These are phyloP conservation scores for Blastobotrys raffinosifermentans DNA, from an alignment of 1,139 yeast species.

Conservation along the genomic window DNA sequence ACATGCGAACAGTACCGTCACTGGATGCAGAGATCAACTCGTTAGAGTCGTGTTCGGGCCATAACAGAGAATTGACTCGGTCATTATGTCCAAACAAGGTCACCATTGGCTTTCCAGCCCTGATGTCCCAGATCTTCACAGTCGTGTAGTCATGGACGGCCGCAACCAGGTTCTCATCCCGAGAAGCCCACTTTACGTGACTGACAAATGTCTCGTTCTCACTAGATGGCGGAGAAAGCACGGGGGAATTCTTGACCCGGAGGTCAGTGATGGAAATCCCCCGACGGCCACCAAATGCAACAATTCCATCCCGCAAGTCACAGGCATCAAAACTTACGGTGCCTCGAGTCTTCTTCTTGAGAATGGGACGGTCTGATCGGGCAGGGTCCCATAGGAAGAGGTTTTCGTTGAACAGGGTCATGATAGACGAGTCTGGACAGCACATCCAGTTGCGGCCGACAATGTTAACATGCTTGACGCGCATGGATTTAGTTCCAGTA, in stretches of 20 bases:
- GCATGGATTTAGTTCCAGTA: conserved; percentile 20
- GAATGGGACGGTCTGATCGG: conserved; percentile 47
- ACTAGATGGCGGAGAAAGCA: conserved; percentile 43
- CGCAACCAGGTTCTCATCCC: conserved; percentile 56
- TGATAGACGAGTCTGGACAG: conserved; percentile 40
- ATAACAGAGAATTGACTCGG: conserved; percentile 50
- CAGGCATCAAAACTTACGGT: conserved; percentile 49
- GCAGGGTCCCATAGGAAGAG: conserved; percentile 69
- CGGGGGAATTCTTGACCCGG: conserved; percentile 39
- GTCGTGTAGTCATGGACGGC: conserved; percentile 58
- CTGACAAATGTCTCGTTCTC: conserved; percentile 35
- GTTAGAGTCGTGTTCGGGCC: conserved; percentile 44
- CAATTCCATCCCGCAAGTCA: conserved; percentile 42
- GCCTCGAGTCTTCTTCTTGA: conserved; percentile 50
- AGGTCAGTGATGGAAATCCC: conserved; percentile 69
- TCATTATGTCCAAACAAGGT: conserved; percentile 54
- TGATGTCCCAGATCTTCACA: conserved; percentile 69
- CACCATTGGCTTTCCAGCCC: conserved; percentile 48
- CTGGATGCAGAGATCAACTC: conserved; percentile 61
- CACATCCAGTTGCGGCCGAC: conserved; percentile 39
- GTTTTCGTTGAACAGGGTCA: conserved; percentile 57
- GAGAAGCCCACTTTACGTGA: conserved; percentile 57
- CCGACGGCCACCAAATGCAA: conserved; percentile 62
- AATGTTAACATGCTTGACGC: conserved; percentile 37
- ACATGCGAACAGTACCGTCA: conserved; percentile 68